phyloP scores from a whole-genome alignment of 441 rosid species.

The Eutrema salsugineum region DNA sequence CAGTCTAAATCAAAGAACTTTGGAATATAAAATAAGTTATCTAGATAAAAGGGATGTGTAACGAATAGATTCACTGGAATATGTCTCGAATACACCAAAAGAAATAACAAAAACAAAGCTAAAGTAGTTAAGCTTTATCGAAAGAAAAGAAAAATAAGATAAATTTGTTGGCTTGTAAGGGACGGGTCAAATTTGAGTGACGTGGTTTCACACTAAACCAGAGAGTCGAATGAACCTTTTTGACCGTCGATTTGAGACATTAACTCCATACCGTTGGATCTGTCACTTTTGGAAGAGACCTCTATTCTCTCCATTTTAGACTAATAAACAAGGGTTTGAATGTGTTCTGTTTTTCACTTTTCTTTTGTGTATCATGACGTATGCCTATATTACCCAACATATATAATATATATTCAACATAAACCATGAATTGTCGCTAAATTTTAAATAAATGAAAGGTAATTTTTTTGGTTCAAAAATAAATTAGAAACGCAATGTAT shows the following conservation, averaged over 20 bases:
- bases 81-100: conserved; percentile 22
- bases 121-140: conserved; percentile 25
- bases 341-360: no score
- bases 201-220: conserved; percentile 29
- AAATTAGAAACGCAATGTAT: no score
- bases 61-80: conserved; percentile 21
- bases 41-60: conserved; percentile 12
- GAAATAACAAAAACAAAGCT: background rate
- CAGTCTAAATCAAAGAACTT: background rate
- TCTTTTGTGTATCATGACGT: no score
- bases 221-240: background rate
- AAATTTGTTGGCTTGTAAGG: background rate
- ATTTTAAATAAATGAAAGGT: no score
- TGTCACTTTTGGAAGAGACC: conserved; percentile 4
- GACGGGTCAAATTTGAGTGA: background rate
- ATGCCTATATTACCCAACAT: no score
- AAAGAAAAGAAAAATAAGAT: background rate
- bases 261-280: conserved; percentile 12
- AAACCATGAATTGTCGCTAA: no score
- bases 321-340: background rate
- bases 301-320: background rate
- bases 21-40: background rate
- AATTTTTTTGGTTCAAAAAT: no score
- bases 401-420: no score
- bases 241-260: conserved; percentile 18